Conservation (phyloP, 1,284 basidiomycete genomes). For the Coniferiporia weirii region DNA sequence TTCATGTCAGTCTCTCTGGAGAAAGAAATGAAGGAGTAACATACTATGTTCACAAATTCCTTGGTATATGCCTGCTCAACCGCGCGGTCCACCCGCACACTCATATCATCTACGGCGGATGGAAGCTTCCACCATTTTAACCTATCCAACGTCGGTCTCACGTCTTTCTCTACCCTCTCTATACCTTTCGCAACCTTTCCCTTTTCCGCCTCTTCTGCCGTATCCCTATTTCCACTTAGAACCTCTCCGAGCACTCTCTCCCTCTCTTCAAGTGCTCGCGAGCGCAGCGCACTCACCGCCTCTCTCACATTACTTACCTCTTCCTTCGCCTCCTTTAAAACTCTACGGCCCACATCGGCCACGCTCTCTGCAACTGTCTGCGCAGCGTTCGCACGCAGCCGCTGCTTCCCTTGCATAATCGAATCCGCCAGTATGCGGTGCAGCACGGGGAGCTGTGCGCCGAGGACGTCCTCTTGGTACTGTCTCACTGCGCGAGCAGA, state of each 20-base stretch:
- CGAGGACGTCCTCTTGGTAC: constrained; percentile 58
- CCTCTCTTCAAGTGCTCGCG: constrained; percentile 28
- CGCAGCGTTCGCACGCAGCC: constrained; percentile 16
- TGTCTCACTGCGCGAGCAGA: constrained; percentile 48
- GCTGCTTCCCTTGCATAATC: constrained; percentile 23
- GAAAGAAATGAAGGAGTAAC: constrained; percentile 19
- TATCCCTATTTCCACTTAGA: constrained; percentile 21
- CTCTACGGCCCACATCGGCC: neutral
- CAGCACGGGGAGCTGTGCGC: constrained; percentile 50
- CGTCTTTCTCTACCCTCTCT: constrained; percentile 39
- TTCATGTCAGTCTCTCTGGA: neutral
- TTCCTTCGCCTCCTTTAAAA: neutral
- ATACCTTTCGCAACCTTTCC: constrained; percentile 45
- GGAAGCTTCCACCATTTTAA: constrained; percentile 67
- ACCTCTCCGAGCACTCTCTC: constrained; percentile 8
- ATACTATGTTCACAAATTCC: constrained; percentile 59
- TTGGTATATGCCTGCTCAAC: constrained; percentile 45
- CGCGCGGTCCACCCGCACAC: constrained; percentile 46
- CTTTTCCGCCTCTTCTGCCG: constrained; percentile 33
- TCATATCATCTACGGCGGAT: constrained; percentile 70
- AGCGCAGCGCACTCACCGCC: constrained; percentile 29
- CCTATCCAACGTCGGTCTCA: constrained; percentile 47
- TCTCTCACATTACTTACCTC: constrained; percentile 28
- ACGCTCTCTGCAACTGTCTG: neutral
- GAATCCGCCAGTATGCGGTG: constrained; percentile 35